Evolutionary conservation across 495 filamentous ascomycete genomes (phyloP).

Genomic region (Extremus antarcticus): DNA sequence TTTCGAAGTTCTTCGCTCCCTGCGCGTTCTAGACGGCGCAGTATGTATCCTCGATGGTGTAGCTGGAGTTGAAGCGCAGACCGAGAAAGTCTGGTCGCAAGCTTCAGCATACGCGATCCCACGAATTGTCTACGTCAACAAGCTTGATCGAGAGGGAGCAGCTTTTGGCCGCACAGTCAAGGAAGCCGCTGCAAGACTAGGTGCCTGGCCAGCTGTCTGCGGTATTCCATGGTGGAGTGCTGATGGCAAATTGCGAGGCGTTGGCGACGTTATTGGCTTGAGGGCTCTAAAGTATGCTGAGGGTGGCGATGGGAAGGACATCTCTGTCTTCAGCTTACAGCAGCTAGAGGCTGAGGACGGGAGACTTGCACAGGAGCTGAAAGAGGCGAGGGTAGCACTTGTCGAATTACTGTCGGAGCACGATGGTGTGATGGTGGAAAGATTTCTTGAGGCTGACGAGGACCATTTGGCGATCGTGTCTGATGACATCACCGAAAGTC

Average conservation of each 20-base stretch:
- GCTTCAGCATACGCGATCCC: slow-evolving; percentile 79
- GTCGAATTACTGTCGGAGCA: slow-evolving; percentile 77
- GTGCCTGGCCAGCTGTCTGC: slow-evolving; percentile 79
- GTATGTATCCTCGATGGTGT: slow-evolving; percentile 95
- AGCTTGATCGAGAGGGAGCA: slow-evolving; percentile 89
- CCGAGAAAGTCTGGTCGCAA: slow-evolving; percentile 92
- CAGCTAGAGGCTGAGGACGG: slow-evolving; percentile 42
- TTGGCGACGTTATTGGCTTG: slow-evolving; percentile 66
- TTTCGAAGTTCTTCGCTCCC: slow-evolving; percentile 87
- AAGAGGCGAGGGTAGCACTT: slow-evolving; percentile 61
- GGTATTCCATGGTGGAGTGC: slow-evolving; percentile 89
- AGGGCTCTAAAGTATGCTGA: slow-evolving; percentile 43
- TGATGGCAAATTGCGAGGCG: slow-evolving; percentile 62
- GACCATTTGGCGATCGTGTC: slow-evolving; percentile 57
- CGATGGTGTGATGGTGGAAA: slow-evolving; percentile 76
- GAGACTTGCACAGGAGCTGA: slow-evolving; percentile 55
- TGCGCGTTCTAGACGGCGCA: slow-evolving; percentile 88
- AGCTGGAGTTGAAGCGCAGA: slow-evolving; percentile 95
- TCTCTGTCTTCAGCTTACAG: slow-evolving; percentile 41
- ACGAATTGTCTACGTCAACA: slow-evolving; percentile 83
- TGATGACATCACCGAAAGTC: slow-evolving; percentile 53
- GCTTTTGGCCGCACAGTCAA: slow-evolving; percentile 78
- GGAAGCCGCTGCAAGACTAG: slow-evolving; percentile 68
- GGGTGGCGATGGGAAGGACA: slow-evolving; percentile 56
- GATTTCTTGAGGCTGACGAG: slow-evolving; percentile 64